These are phyloP conservation scores for Tilletia horrida DNA, from an alignment of 1,284 basidiomycete genomes.

Conservation along the genomic window DNA sequence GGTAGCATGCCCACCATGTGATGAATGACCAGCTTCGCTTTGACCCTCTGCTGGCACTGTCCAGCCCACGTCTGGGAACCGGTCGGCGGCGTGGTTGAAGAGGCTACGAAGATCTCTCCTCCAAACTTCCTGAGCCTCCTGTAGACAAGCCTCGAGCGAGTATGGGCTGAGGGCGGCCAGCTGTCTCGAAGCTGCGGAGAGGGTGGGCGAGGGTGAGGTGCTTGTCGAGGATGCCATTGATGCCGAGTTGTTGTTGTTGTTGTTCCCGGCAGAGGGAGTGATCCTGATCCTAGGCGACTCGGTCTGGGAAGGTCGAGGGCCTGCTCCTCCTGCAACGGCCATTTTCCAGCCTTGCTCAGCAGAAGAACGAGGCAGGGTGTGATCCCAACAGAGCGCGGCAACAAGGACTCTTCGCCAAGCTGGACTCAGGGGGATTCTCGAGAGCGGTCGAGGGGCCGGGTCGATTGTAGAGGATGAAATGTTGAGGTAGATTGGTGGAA, in stretches of 20 bases:
- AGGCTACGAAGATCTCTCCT: slow-evolving; percentile 34
- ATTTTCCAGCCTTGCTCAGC: neutral
- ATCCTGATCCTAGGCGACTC: slow-evolving; percentile 8
- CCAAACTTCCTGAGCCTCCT: slow-evolving; percentile 35
- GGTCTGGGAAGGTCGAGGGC: neutral
- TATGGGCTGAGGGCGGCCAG: slow-evolving; percentile 22
- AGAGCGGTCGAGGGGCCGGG: no score
- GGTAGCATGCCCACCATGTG: slow-evolving; percentile 6
- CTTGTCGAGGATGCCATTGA: no score
- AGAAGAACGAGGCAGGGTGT: no score
- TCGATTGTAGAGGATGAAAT: no score
- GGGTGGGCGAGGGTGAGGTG: neutral
- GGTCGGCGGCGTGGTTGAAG: slow-evolving; percentile 31
- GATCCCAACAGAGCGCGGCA: no score
- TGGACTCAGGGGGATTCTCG: no score
- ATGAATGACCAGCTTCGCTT: neutral
- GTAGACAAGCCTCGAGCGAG: slow-evolving; percentile 19
- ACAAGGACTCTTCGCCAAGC: no score
- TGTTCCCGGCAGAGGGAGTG: neutral
- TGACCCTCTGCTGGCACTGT: neutral
- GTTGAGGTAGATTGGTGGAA: no score
- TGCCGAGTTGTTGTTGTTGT: no score
- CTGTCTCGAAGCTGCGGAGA: slow-evolving; percentile 2
- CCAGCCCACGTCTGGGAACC: slow-evolving; percentile 48
- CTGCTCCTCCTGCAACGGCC: slow-evolving; percentile 6